phyloP scores from a whole-genome alignment of 2,329 filamentous ascomycete genomes.

The Chrysosporium queenslandicum region DNA sequence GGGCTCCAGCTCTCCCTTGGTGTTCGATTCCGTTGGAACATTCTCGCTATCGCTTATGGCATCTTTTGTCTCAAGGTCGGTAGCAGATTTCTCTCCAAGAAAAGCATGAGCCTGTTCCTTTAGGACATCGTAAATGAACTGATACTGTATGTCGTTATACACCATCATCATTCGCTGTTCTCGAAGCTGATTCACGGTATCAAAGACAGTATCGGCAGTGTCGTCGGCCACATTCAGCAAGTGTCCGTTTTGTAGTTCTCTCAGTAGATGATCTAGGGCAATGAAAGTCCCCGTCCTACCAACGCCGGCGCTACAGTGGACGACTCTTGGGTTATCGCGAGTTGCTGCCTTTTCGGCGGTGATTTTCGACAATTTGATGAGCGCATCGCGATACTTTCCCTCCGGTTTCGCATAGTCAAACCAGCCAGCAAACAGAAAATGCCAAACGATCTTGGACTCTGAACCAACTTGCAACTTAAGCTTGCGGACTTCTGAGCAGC shows the following conservation, averaged over 20 bases:
- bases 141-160: conserved; percentile 72
- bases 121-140: conserved; percentile 81
- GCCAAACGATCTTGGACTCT: conserved; percentile 60
- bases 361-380: conserved; percentile 43
- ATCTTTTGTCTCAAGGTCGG: conserved; percentile 21
- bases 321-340: conserved; percentile 61
- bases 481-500: conserved; percentile 61
- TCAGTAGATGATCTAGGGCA: conserved; percentile 79
- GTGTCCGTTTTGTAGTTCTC: conserved; percentile 66
- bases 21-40: conserved; percentile 23
- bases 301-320: conserved; percentile 85
- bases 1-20: conserved; percentile 31
- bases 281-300: conserved; percentile 94
- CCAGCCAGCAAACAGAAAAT: conserved; percentile 80
- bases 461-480: conserved; percentile 45
- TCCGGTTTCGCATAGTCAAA: conserved; percentile 78
- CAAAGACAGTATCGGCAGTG: conserved; percentile 59
- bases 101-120: conserved; percentile 43
- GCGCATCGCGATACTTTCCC: conserved; percentile 41
- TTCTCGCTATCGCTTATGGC: conserved; percentile 28
- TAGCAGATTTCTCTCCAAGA: not conserved
- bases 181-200: conserved; percentile 68
- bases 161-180: conserved; percentile 94
- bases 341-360: conserved; percentile 38
- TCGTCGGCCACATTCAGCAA: conserved; percentile 43